phyloP scores from a whole-genome alignment of 2,329 filamentous ascomycete genomes.

The Penicillium sp. region DNA sequence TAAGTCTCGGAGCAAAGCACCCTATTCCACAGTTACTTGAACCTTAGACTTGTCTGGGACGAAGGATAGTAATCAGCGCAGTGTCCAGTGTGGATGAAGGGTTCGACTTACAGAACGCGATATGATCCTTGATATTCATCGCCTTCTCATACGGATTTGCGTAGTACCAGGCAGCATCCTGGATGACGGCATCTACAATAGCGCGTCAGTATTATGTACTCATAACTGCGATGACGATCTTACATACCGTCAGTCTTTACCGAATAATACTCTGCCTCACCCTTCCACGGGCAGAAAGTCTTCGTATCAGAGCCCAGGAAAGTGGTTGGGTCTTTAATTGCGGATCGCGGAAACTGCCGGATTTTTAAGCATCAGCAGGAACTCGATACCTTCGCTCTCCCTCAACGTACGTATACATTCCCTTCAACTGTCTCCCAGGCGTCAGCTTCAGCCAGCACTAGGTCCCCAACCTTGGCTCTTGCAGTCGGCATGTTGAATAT shows the following conservation, averaged over 20 bases:
- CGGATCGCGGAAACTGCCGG: slow-evolving; percentile 52
- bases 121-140: slow-evolving; percentile 59
- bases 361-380: not conserved
- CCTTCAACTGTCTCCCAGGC: slow-evolving; percentile 63
- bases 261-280: slow-evolving; percentile 63
- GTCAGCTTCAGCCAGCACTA: slow-evolving; percentile 58
- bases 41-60: slow-evolving; percentile 13
- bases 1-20: not conserved
- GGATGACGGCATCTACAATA: slow-evolving; percentile 51
- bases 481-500: slow-evolving; percentile 45
- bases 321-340: slow-evolving; percentile 52
- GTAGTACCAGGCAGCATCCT: slow-evolving; percentile 67
- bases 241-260: slow-evolving; percentile 55
- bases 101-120: slow-evolving; percentile 62
- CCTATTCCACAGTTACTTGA: slow-evolving; percentile 12
- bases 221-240: too few species aligned
- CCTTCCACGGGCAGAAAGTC: slow-evolving; percentile 64
- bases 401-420: slow-evolving; percentile 58
- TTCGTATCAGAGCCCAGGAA: slow-evolving; percentile 55
- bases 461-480: slow-evolving; percentile 57
- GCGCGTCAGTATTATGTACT: slow-evolving; percentile 5
- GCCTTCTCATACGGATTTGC: slow-evolving; percentile 57
- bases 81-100: too few species aligned
- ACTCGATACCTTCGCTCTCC: too few species aligned
- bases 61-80: not conserved